These are phyloP conservation scores for Arabidopsis hybrid DNA, from an alignment of 441 rosid species.

Conservation along the genomic window DNA sequence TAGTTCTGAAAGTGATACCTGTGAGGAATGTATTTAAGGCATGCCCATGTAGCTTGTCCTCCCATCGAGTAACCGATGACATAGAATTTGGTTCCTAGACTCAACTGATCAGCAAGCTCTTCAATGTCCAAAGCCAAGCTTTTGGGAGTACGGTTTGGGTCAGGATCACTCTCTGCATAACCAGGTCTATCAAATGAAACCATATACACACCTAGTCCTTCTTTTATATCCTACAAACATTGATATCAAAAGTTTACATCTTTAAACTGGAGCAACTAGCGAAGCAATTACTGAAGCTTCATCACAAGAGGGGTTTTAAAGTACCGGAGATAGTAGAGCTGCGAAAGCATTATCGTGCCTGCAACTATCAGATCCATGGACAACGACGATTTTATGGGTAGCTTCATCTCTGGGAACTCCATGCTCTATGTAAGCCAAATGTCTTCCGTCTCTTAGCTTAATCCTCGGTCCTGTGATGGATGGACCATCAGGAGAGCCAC, in stretches of 20 bases:
- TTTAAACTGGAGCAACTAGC: background rate
- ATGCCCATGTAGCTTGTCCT: constrained; percentile 61
- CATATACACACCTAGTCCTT: constrained; percentile 59
- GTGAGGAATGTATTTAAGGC: constrained; percentile 74
- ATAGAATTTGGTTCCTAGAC: constrained; percentile 64
- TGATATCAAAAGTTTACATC: background rate
- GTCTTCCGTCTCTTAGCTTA: constrained; percentile 71
- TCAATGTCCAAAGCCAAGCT: constrained; percentile 66
- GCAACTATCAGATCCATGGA: constrained; percentile 62
- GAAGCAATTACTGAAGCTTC: too few relatives aligned
- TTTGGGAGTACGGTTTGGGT: constrained; percentile 55
- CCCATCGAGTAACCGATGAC: constrained; percentile 71
- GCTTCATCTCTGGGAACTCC: constrained; percentile 63
- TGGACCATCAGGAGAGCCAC: constrained; percentile 61
- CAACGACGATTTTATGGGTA: constrained; percentile 50
- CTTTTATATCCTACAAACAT: constrained; percentile 54
- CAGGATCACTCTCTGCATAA: constrained; percentile 76
- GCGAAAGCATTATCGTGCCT: constrained; percentile 58
- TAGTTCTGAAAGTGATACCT: constrained; percentile 47
- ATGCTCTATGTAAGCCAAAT: constrained; percentile 62
- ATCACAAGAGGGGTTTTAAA: too few relatives aligned
- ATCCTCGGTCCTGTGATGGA: constrained; percentile 62
- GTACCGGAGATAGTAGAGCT: constrained; percentile 49
- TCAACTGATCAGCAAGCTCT: constrained; percentile 76
- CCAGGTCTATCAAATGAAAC: constrained; percentile 77